Percentiles rank a stretch among this genome's conserved stretches.
phyloP scores from a whole-genome alignment of 139 green algal species.

The Trebouxia sp. region DNA sequence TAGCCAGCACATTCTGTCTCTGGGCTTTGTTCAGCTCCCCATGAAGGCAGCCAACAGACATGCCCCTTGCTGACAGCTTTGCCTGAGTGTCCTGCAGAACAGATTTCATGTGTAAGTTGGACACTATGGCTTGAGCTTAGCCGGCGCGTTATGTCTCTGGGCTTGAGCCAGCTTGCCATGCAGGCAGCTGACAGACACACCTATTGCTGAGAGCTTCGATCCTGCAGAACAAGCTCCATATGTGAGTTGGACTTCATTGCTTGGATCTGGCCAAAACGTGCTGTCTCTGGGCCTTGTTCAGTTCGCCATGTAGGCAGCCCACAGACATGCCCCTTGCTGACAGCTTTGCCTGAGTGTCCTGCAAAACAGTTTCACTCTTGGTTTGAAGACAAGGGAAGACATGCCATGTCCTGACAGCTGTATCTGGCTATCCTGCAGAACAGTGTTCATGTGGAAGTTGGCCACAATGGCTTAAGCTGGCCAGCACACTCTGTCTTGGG shows the following conservation, averaged over 20 bases:
- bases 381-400: too few species aligned
- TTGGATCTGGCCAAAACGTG: conserved; percentile 74
- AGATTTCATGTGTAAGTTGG: too few species aligned
- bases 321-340: conserved; percentile 74
- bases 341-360: conserved; percentile 85
- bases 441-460: too few species aligned
- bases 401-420: conserved; percentile 87
- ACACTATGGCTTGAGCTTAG: too few species aligned
- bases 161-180: too few species aligned
- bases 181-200: too few species aligned
- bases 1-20: conserved; percentile 65
- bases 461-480: conserved; percentile 73
- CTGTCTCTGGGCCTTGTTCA: conserved; percentile 74
- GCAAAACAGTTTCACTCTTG: background rate
- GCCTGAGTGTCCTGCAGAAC: conserved; percentile 71
- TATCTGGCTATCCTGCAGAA: too few species aligned
- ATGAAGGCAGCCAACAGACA: conserved; percentile 78
- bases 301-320: conserved; percentile 79
- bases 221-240: too few species aligned
- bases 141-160: too few species aligned
- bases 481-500: conserved; percentile 67
- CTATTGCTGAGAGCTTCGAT: too few species aligned
- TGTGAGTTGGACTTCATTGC: too few species aligned
- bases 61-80: conserved; percentile 82
- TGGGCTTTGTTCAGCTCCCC: conserved; percentile 82